phyloP scores from a whole-genome alignment of 1,284 basidiomycete genomes.

The Ceratobasidium sp. region DNA sequence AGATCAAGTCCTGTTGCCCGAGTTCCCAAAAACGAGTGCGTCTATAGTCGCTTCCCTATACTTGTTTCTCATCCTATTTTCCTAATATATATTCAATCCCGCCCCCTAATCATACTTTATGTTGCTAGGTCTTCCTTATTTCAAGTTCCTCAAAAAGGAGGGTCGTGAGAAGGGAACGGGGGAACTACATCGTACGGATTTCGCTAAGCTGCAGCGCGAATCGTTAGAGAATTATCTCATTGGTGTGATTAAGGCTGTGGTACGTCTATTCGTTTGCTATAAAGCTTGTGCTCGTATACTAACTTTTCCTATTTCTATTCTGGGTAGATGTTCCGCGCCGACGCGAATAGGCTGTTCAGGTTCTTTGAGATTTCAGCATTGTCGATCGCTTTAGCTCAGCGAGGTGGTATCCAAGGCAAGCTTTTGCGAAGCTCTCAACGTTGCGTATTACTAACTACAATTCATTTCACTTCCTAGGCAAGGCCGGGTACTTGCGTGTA shows the following conservation, averaged over 20 bases:
- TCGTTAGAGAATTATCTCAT: constrained; percentile 90
- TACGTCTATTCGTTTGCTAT: constrained; percentile 62
- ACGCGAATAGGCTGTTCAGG: constrained; percentile 90
- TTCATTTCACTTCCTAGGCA: constrained; percentile 59
- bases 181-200: constrained; percentile 70
- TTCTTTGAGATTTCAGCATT: constrained; percentile 96
- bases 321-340: constrained; percentile 93
- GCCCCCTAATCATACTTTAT: neutral
- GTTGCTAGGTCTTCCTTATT: constrained; percentile 79
- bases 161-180: constrained; percentile 62
- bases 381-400: constrained; percentile 83
- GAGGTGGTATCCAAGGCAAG: constrained; percentile 71
- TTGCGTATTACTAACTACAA: neutral
- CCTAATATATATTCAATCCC: neutral
- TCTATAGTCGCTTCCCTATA: constrained; percentile 22
- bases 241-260: constrained; percentile 87
- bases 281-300: constrained; percentile 13
- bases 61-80: neutral
- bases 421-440: neutral
- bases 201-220: constrained; percentile 82
- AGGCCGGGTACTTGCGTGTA: constrained; percentile 84
- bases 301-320: constrained; percentile 7
- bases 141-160: constrained; percentile 80
- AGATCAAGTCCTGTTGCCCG: constrained; percentile 80
- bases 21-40: constrained; percentile 84